Base-by-base conservation (phyloP, 2,329 filamentous ascomycete genomes). In the Ploettnerulaceae sp. region DNA sequence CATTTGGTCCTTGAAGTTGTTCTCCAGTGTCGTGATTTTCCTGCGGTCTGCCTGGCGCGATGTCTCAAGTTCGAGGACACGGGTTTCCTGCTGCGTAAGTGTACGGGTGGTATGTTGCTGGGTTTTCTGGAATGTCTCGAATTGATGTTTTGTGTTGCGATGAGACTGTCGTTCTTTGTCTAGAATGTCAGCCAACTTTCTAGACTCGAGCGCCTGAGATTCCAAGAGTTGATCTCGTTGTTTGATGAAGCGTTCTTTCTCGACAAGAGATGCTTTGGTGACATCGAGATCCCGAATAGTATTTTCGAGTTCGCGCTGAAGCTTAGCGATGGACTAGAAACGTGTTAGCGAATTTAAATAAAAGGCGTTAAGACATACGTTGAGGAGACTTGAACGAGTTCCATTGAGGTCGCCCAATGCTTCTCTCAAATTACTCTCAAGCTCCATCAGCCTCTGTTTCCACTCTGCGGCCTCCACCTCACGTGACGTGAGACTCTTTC, bases 401-500 rank as follows among this genome's bases (percentile, higher is more conserved):
- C 89, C 89, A 58, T 86, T 87, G 47, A 91, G 76, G 67, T 95
- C 90, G 56, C 90, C 90, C 51, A 98, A 74, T 4, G 89, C 86
- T 62, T 91, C 86, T 33, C 90, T 79, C 55, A 98, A 74, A 61
- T 88, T 91, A 62, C 82, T 89, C 70, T 97, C 93, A 45, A 97
- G 75, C 66, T 96, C 90, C 65, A 89, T 81, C 40, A 96, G 74
- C 54, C 89, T 81, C 67, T 95, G 88, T 69, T 93, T 94, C 86
- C 88, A 96, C 55, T 89, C 86, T 7, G 82, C 82, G 7, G 89
- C 88, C 65, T 97, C 93, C 38, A 91, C 84, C 65, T 97, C 90
- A 45, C 89, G 82, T 38, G 82, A 82, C 9, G 84, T 86, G 36
- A 97, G 72, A 57, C 73, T 89, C 74, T 95, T 93, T 61, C 88